Base-by-base conservation (phyloP, 305 asterid species). In the Fraxinus latifolia region DNA sequence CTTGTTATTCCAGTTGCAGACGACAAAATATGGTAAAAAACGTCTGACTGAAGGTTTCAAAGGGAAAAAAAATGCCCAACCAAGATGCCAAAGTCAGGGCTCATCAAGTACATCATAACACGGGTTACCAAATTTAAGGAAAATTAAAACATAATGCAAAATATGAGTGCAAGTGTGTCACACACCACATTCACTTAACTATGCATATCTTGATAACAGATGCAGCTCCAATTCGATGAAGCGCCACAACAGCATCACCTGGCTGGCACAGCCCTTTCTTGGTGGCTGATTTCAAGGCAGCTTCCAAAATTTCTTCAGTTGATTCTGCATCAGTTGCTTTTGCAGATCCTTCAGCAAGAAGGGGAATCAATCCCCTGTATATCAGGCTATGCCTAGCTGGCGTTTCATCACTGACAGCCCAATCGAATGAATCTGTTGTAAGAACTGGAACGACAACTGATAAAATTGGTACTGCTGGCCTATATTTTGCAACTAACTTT, bases 171-270 rank as follows among this genome's bases (percentile, higher is more conserved):
- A 34, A 21, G 12, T 27, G 36, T 25, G 37, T 27, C 19, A 11
- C 44, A 74, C 32, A 29, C 21, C 19, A 29, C 25, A 31, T 44
- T 81, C 78, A 89, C 87, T 93, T 92, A 19, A 93, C 98, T 1
- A 90, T 0, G 85, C 98, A 94, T 75, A 94, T 94, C 91, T 91
- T 94, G 81, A 94, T 94, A 77, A 92, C 93, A 4, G 97, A 92
- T 0, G 98, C 87, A 47, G 88, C 85, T 12, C 98, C 98, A 74
- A 92, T 90, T 12, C 98, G 93, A 71, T 94, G 98, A 37, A 94
- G 98, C 2, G 90, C 98, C 53, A 94, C 98, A 4, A 91, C 89
- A 1, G 98, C 97, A 62, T 94, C 97, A 17, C 96, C 98, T 2
- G 89, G 70, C 86, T 67, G 76, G 91, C 98, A 94, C 65, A 94